Evolutionary conservation across 352 stramenopile species (phyloP), one percentile per base, ranked within the genome.

Genomic region (Phytophthora citrophthora): DNA sequence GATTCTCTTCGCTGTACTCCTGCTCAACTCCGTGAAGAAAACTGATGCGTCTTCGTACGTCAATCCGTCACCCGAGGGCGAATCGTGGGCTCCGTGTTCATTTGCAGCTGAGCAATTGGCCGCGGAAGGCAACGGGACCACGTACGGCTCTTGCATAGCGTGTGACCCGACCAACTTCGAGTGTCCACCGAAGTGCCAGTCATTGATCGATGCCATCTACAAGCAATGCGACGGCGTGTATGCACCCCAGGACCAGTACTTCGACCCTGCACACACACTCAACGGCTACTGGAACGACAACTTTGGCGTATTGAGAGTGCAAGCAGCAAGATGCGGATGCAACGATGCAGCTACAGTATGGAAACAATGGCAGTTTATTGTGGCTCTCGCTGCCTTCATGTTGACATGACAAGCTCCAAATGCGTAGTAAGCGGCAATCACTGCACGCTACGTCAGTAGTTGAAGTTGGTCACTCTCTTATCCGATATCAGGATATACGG

Each of bases 121-220:
- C 0, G 70, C 58, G 18, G 79, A 89, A 54, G 83, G 83, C 52
- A 84, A 90, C 29, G 83, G 83, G 11, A 74, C 75, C 12, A 80
- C 77, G 24, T 86, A 87, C 49, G 83, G 83, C 16, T 90, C 83
- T 13, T 92, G 83, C 44, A 65, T 92, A 34, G 68, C 63, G 1
- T 92, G 83, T 54, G 61, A 72, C 31, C 81, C 81, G 32, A 88
- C 81, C 13, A 74, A 61, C 13, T 77, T 76, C 29, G 68, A 61
- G 39, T 92, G 83, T 49, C 81, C 81, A 15, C 59, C 79, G 44
- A 90, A 89, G 64, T 92, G 83, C 64, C 83, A 92, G 46, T 54
- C 81, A 44, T 77, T 92, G n/a, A 82, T 92, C 45, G 56, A 89
- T 48, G 77, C 83, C 31, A 61, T 90, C 38, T 92, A 90, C 74